Conservation (phyloP, 345 rosid species). For the Trapa bicornis region DNA sequence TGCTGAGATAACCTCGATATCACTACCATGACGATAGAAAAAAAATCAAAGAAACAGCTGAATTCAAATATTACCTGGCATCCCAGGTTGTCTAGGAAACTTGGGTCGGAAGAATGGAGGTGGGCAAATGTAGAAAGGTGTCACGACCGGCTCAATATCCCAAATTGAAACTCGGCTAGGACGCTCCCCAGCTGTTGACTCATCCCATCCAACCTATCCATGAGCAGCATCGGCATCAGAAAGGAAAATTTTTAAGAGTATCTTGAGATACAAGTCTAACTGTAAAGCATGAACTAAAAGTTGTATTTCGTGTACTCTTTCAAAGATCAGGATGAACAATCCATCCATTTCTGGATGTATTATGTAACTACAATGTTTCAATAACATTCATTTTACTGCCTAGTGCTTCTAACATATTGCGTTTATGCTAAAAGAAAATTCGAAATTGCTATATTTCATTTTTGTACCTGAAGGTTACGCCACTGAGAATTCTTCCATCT, state of each 20-base stretch:
- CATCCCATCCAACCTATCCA: constrained; percentile 96
- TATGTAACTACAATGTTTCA: neutral
- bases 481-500: constrained; percentile 94
- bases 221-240: neutral
- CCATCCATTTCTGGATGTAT: neutral
- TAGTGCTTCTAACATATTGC: neutral
- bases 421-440: neutral
- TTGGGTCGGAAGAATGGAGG: constrained; percentile 94
- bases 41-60: neutral
- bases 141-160: constrained; percentile 83
- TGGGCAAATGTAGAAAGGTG: constrained; percentile 93
- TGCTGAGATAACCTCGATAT: neutral
- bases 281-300: neutral
- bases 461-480: constrained; percentile 91
- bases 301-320: neutral
- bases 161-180: constrained; percentile 84
- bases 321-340: neutral
- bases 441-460: neutral
- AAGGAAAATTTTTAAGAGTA: neutral
- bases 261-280: neutral
- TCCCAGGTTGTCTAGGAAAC: constrained; percentile 83
- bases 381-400: neutral
- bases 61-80: constrained; percentile 42
- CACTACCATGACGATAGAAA: neutral
- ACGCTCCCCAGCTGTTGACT: constrained; percentile 82